Evolutionary conservation across 441 rosid species (phyloP).

Genomic region (Omphalea diandra): DNA sequence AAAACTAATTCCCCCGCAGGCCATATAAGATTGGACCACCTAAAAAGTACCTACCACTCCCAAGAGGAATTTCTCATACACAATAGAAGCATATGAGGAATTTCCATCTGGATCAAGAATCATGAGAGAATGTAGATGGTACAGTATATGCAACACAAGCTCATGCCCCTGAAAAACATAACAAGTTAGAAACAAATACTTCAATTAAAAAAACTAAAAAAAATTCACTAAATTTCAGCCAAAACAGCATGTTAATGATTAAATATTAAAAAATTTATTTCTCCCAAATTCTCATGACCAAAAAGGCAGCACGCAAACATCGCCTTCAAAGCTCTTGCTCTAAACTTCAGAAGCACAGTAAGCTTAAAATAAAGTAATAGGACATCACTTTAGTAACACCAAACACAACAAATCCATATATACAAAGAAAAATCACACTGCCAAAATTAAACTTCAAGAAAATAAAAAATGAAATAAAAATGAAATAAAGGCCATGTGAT

Average conservation of each 20-base stretch:
- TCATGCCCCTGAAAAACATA: slow-evolving; percentile 79
- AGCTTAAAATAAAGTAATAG: neutral
- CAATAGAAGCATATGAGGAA: slow-evolving; percentile 50
- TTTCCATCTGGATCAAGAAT: slow-evolving; percentile 46
- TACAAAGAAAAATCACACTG: neutral
- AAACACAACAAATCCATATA: neutral
- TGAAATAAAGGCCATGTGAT: neutral
- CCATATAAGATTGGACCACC: slow-evolving; percentile 17
- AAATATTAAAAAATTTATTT: neutral
- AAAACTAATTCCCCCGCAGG: slow-evolving; percentile 32
- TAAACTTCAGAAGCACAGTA: neutral
- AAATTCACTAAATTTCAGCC: neutral
- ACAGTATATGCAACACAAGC: slow-evolving; percentile 80
- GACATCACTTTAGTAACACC: neutral
- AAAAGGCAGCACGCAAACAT: neutral
- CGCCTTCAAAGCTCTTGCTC: neutral
- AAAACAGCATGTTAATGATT: neutral
- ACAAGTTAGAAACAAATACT: slow-evolving; percentile 19
- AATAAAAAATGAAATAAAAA: too few species aligned
- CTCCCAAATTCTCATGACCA: neutral
- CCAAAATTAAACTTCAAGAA: neutral
- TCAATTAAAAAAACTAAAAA: neutral
- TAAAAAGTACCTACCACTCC: slow-evolving; percentile 62
- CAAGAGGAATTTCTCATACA: slow-evolving; percentile 85
- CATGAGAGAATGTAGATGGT: slow-evolving; percentile 77